Conservation (phyloP, 2,329 filamentous ascomycete species). For the Stagonosporopsis cucurbitacearum region DNA sequence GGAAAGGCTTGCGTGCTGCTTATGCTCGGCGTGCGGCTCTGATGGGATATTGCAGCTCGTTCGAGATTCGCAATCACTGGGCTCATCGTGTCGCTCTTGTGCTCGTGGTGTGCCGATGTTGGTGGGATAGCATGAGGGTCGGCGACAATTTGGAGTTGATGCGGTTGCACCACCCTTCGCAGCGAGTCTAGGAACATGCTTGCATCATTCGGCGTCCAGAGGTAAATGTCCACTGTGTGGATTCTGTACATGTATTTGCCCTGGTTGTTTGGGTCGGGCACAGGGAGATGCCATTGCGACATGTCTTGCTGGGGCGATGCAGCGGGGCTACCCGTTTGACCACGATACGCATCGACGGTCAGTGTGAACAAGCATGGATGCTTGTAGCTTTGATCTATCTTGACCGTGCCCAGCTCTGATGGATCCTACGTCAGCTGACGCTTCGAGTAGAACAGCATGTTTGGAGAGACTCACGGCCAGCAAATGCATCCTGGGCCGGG, state of each 20-base stretch:
- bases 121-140: slow-evolving; percentile 49
- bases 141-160: slow-evolving; percentile 44
- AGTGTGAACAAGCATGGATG: slow-evolving; percentile 75
- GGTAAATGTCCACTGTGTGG: slow-evolving; percentile 78
- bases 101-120: slow-evolving; percentile 48
- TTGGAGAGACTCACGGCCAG: slow-evolving; percentile 67
- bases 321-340: slow-evolving; percentile 42
- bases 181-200: slow-evolving; percentile 73
- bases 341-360: slow-evolving; percentile 59
- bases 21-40: slow-evolving; percentile 46
- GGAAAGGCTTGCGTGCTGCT: slow-evolving; percentile 49
- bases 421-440: slow-evolving; percentile 27
- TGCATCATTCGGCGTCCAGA: slow-evolving; percentile 78
- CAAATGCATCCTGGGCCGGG: slow-evolving; percentile 79
- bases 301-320: slow-evolving; percentile 56
- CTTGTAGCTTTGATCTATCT: slow-evolving; percentile 74
- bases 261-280: slow-evolving; percentile 74
- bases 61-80: slow-evolving; percentile 77
- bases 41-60: slow-evolving; percentile 69
- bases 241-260: slow-evolving; percentile 81
- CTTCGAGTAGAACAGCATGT: neutral
- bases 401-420: slow-evolving; percentile 69
- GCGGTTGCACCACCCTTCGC: slow-evolving; percentile 70
- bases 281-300: slow-evolving; percentile 75
- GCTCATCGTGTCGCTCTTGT: slow-evolving; percentile 62